Conservation (phyloP, 75 land plant species). For the Gnetum montanum region DNA sequence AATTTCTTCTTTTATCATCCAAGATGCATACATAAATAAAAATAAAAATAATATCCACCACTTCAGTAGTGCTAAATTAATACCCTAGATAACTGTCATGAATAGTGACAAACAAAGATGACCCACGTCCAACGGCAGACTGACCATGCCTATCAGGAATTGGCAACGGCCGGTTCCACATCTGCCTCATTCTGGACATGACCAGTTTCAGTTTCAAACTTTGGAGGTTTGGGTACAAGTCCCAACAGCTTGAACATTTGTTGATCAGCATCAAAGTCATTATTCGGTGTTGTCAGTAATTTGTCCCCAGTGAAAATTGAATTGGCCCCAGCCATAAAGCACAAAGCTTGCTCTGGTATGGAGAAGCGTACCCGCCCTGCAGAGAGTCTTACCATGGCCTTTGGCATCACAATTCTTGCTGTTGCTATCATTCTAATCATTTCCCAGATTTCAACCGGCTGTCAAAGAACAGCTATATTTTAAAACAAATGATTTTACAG, state of each 20-base stretch:
- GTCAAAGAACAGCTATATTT: slow-evolving; percentile 16
- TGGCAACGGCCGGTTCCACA: background rate
- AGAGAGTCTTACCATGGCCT: slow-evolving; percentile 93
- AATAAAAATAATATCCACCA: too few species aligned
- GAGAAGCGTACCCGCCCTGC: slow-evolving; percentile 93
- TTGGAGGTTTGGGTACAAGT: slow-evolving; percentile 80
- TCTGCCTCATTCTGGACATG: background rate
- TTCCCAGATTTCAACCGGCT: slow-evolving; percentile 99
- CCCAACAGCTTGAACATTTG: slow-evolving; percentile 90
- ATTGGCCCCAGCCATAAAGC: slow-evolving; percentile 96
- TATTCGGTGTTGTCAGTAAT: slow-evolving; percentile 90
- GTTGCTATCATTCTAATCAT: slow-evolving; percentile 99
- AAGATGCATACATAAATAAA: too few species aligned
- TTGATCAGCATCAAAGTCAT: slow-evolving; percentile 90
- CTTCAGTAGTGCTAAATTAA: too few species aligned
- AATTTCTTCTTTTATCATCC: too few species aligned
- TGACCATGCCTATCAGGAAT: background rate
- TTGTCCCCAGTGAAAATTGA: slow-evolving; percentile 99
- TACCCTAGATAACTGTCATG: too few species aligned
- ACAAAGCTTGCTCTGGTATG: slow-evolving; percentile 92
- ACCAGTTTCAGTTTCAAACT: slow-evolving; percentile 30
- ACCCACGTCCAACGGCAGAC: too few species aligned
- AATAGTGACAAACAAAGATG: too few species aligned
- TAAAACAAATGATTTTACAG: background rate
- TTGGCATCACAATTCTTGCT: slow-evolving; percentile 95